Evolutionary conservation across 805 yeast genomes (phyloP), one percentile per base, ranked within the genome.

Genomic region (Jamesozyma hellenica): DNA sequence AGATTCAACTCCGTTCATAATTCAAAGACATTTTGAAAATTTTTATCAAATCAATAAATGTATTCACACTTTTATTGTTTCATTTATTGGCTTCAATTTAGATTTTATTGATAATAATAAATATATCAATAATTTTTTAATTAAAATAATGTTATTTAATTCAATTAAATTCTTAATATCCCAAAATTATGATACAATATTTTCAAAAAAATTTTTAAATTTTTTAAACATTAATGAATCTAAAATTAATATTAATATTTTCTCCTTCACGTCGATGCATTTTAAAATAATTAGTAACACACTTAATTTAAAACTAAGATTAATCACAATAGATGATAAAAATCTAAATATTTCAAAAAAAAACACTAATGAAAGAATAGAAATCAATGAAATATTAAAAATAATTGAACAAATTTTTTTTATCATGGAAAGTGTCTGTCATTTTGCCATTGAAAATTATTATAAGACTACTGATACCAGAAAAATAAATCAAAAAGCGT

Each of bases 41-140:
- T 25, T 42, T 9, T 21, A 28, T 4, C 43, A 38, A n/a, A 26
- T 53, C 12, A 39, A 40, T 10, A 32, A 41, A 10, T 46, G 52
- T 26, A 45, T 53, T n/a, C 55, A 56, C 32, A 27, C 42, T 6
- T 19, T 54, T 8, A 15, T 54, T 13, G 31, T 49, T 1, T 54
- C 59, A 2, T 46, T 47, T 34, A 42, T 41, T 37, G 40, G 35
- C 23, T 42, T 39, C 18, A 19, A 29, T 8, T 28, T 36, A 11
- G 29, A 34, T 25, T 19, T 15, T 3, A 14, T 19, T n/a, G 35
- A 18, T 3, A 25, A 39, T 10, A 11, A 27, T 13, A 32, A 32
- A 21, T 29, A 29, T 15, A 13, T 16, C 4, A 13, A 9, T 5
- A n/a, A n/a, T 31, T 31, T 31, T 13, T 17, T 31, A 17, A 17